Evolutionary conservation across 2,329 filamentous ascomycete genomes (phyloP).

Genomic region (Periconia digitata): DNA sequence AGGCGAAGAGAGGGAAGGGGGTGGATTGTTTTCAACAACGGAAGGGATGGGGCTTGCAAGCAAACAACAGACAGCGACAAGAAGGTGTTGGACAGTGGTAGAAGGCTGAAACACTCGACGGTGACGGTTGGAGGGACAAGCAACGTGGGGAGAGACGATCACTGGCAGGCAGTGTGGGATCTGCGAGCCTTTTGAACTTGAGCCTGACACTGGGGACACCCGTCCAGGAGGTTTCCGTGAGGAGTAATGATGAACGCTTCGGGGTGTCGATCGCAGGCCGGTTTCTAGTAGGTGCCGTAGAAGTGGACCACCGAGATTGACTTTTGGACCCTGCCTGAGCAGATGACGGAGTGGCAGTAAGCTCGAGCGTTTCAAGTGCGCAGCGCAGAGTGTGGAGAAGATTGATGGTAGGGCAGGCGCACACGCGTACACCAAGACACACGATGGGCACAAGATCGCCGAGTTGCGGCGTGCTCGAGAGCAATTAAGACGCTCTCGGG

Average conservation of each 20-base stretch:
- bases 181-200: slow-evolving; percentile 49
- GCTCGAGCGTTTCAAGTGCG: slow-evolving; percentile 42
- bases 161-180: slow-evolving; percentile 49
- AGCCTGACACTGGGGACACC: slow-evolving; percentile 39
- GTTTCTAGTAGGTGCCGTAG: slow-evolving; percentile 39
- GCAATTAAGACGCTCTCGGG: no score
- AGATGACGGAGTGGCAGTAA: slow-evolving; percentile 35
- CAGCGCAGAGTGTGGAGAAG: slow-evolving; percentile 36
- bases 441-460: slow-evolving; percentile 1
- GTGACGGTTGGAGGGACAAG: slow-evolving; percentile 35
- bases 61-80: slow-evolving; percentile 27
- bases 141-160: slow-evolving; percentile 55
- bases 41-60: no score
- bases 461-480: slow-evolving; percentile 21
- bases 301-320: slow-evolving; percentile 41
- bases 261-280: slow-evolving; percentile 42
- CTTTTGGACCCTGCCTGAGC: slow-evolving; percentile 25
- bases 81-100: slow-evolving; percentile 16
- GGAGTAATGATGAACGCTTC: slow-evolving; percentile 38
- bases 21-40: slow-evolving; percentile 9
- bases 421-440: slow-evolving; percentile 24
- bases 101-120: slow-evolving; percentile 32
- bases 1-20: slow-evolving; percentile 1
- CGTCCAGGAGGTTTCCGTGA: slow-evolving; percentile 33
- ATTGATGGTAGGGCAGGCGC: slow-evolving; percentile 22